Evolutionary conservation across 768 basidiomycete species (phyloP).

Genomic region (Agaricus subrufescens): DNA sequence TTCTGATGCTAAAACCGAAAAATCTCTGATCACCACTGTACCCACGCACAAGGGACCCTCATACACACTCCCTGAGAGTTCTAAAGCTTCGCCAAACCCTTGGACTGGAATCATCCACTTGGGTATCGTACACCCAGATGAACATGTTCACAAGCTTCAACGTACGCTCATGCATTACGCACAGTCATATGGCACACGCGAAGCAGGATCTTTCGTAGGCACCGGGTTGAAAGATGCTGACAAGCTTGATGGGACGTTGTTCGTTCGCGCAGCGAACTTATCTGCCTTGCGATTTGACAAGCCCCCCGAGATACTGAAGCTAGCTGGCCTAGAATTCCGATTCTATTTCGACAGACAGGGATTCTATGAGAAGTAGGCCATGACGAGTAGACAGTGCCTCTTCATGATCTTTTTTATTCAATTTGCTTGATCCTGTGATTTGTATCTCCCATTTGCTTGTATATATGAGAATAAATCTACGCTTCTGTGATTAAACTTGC

Average conservation of each 20-base stretch:
- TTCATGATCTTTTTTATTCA: too few relatives aligned
- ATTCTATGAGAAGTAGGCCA: not conserved
- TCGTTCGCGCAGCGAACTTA: constrained; percentile 48
- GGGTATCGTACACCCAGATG: constrained; percentile 52
- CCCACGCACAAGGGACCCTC: constrained; percentile 6
- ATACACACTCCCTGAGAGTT: not conserved
- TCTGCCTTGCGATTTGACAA: constrained; percentile 30
- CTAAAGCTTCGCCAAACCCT: constrained; percentile 40
- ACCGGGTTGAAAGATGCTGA: constrained; percentile 36
- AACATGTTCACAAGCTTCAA: constrained; percentile 37
- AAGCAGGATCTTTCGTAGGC: constrained; percentile 17
- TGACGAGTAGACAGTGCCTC: too few relatives aligned
- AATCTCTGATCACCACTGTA: not conserved
- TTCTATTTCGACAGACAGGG: constrained; percentile 3
- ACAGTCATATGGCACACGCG: constrained; percentile 6
- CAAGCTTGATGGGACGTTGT: constrained; percentile 54
- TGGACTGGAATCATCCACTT: constrained; percentile 56
- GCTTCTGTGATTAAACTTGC: too few relatives aligned
- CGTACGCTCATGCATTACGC: constrained; percentile 31
- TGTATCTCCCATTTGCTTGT: too few relatives aligned
- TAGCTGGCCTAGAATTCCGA: too few relatives aligned
- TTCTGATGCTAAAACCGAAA: not conserved
- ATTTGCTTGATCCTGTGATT: too few relatives aligned
- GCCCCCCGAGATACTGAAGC: not conserved
- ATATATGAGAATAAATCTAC: too few relatives aligned